A percentile compares a stretch with the other conserved stretches of the same genome.
These are phyloP conservation scores for Colletotrichum tropicale DNA, from an alignment of 2,329 filamentous ascomycete genomes.

Conservation along the genomic window DNA sequence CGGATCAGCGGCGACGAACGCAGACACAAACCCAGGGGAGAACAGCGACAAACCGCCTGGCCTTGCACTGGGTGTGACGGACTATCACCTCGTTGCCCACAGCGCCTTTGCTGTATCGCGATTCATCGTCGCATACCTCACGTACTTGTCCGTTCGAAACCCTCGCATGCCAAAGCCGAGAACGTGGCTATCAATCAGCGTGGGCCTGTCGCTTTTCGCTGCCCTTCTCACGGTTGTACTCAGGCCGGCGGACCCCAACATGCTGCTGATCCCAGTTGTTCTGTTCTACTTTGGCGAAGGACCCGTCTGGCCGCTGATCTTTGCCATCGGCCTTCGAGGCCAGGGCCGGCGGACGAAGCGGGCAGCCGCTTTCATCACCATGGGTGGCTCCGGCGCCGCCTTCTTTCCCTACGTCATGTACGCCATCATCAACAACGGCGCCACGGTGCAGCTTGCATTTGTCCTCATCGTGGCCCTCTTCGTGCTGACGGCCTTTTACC, in stretches of 20 bases:
- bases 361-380: constrained; percentile 78
- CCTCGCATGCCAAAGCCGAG: constrained; percentile 66
- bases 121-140: constrained; percentile 69
- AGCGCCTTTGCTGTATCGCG: constrained; percentile 75
- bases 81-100: constrained; percentile 76
- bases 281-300: constrained; percentile 83
- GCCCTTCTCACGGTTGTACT: constrained; percentile 53
- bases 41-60: constrained; percentile 41
- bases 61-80: constrained; percentile 59
- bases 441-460: constrained; percentile 68
- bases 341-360: constrained; percentile 82
- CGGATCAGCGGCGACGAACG: constrained; percentile 25
- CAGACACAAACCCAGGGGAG: constrained; percentile 49
- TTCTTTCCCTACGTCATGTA: constrained; percentile 79
- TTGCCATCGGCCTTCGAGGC: constrained; percentile 79
- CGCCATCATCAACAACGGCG: constrained; percentile 64
- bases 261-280: constrained; percentile 64
- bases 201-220: constrained; percentile 64
- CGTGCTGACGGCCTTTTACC: constrained; percentile 50
- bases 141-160: constrained; percentile 57
- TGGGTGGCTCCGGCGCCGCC: constrained; percentile 74
- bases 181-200: constrained; percentile 70
- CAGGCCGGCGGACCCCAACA: constrained; percentile 47
- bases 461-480: constrained; percentile 63
- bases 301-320: constrained; percentile 83